A percentile compares a stretch with the other conserved stretches of the same genome.
phyloP scores from a whole-genome alignment of 768 basidiomycete genomes.

The Calvatia gigantea region DNA sequence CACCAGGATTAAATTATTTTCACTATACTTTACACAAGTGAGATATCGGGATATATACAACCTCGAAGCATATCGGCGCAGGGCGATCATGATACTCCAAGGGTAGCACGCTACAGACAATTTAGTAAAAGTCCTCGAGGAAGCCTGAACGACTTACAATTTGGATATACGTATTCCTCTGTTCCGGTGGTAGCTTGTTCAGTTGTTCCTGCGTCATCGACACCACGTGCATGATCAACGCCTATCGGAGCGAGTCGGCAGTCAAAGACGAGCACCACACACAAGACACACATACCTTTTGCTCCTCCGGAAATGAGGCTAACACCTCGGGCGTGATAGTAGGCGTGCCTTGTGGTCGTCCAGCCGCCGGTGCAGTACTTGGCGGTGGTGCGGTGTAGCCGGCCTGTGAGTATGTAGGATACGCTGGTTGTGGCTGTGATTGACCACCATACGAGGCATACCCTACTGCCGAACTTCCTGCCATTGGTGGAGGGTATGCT shows the following conservation, averaged over 20 bases:
- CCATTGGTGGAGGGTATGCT: constrained; percentile 16
- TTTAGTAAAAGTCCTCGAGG: background rate
- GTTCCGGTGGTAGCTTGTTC: constrained; percentile 64
- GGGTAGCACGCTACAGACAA: constrained; percentile 31
- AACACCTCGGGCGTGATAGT: constrained; percentile 41
- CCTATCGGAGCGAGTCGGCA: constrained; percentile 29
- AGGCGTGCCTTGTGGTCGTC: background rate
- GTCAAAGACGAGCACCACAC: background rate
- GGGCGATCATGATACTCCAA: constrained; percentile 34
- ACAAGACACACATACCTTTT: constrained; percentile 45
- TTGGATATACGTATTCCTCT: constrained; percentile 77
- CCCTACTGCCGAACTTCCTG: constrained; percentile 9
- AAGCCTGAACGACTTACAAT: constrained; percentile 50
- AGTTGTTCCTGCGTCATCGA: constrained; percentile 86
- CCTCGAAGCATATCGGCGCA: too few relatives aligned
- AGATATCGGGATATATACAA: too few relatives aligned
- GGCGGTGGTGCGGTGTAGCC: constrained; percentile 19
- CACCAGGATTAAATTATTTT: too few relatives aligned
- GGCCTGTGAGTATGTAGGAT: constrained; percentile 21
- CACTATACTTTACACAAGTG: too few relatives aligned
- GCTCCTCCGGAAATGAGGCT: constrained; percentile 62
- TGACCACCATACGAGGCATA: constrained; percentile 15
- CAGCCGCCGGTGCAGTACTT: constrained; percentile 21
- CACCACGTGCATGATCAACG: constrained; percentile 75
- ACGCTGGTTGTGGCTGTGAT: constrained; percentile 11